Evolutionary conservation across 2,329 filamentous ascomycete genomes (phyloP).

Genomic region (Calonectria pseudoreteaudii): DNA sequence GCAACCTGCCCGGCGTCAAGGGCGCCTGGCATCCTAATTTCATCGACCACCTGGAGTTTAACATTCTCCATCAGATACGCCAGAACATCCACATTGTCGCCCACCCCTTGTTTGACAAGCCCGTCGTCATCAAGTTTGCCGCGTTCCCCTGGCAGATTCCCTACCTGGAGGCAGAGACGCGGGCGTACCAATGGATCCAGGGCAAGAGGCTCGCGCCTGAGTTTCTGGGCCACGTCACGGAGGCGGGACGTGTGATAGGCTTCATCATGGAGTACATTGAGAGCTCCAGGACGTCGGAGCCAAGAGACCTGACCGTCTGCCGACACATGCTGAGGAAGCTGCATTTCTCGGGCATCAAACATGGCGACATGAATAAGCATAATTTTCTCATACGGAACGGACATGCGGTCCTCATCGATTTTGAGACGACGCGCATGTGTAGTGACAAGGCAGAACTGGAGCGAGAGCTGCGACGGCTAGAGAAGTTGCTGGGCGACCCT

Average conservation of each 20-base stretch:
- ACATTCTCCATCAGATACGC: constrained; percentile 34
- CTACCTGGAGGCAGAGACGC: constrained; percentile 43
- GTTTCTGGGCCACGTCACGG: constrained; percentile 45
- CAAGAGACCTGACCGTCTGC: constrained; percentile 42
- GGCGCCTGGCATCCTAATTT: constrained; percentile 48
- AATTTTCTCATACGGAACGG: constrained; percentile 47
- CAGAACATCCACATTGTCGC: constrained; percentile 43
- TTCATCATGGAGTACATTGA: constrained; percentile 41
- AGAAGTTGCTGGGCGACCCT: constrained; percentile 5
- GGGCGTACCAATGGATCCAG: constrained; percentile 44
- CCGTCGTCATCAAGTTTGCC: constrained; percentile 42
- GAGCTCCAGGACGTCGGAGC: constrained; percentile 39
- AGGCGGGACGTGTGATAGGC: constrained; percentile 45
- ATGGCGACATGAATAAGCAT: constrained; percentile 48
- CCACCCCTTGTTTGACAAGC: constrained; percentile 33
- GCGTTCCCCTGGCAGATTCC: constrained; percentile 45
- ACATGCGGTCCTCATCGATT: constrained; percentile 44
- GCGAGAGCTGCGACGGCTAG: background rate
- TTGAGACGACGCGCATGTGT: constrained; percentile 36
- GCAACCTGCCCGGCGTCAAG: constrained; percentile 45
- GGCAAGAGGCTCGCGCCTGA: constrained; percentile 41
- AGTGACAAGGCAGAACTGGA: constrained; percentile 3
- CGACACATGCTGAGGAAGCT: constrained; percentile 40
- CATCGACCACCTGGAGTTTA: constrained; percentile 51
- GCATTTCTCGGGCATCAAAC: constrained; percentile 47